phyloP scores from a whole-genome alignment of 441 rosid genomes.

The Croton setiger region DNA sequence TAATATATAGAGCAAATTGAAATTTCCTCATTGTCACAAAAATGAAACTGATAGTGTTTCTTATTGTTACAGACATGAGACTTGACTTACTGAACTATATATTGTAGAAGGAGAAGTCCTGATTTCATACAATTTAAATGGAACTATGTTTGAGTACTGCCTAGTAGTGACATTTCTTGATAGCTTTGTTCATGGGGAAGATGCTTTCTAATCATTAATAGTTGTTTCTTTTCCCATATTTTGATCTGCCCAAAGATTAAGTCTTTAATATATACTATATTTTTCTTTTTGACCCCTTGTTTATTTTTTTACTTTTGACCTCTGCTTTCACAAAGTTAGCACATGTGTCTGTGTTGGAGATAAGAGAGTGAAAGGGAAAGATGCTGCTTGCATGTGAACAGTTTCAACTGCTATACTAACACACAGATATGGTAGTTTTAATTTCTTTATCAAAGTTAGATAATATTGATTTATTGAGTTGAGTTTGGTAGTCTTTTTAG shows the following conservation, averaged over 20 bases:
- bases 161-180: background rate
- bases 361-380: background rate
- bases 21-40: conserved; percentile 14
- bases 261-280: background rate
- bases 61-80: conserved; percentile 14
- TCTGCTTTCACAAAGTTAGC: conserved; percentile 19
- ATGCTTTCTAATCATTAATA: background rate
- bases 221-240: conserved; percentile 8
- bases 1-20: background rate
- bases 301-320: conserved; percentile 23
- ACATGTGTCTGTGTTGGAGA: background rate
- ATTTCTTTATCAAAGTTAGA: conserved; percentile 24
- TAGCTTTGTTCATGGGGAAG: conserved; percentile 1
- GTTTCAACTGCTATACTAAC: conserved; percentile 26
- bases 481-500: background rate
- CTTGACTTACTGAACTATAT: conserved; percentile 1
- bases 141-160: background rate
- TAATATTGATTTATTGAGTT: conserved; percentile 24
- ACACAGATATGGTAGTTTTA: background rate
- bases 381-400: conserved; percentile 29
- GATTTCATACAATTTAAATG: background rate
- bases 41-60: background rate
- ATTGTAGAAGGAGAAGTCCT: background rate
- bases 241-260: background rate
- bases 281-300: background rate